Percentiles rank a stretch among this genome's conserved stretches.
Conservation (phyloP, 257 asterid genomes). For the Solanum lignicaule region DNA sequence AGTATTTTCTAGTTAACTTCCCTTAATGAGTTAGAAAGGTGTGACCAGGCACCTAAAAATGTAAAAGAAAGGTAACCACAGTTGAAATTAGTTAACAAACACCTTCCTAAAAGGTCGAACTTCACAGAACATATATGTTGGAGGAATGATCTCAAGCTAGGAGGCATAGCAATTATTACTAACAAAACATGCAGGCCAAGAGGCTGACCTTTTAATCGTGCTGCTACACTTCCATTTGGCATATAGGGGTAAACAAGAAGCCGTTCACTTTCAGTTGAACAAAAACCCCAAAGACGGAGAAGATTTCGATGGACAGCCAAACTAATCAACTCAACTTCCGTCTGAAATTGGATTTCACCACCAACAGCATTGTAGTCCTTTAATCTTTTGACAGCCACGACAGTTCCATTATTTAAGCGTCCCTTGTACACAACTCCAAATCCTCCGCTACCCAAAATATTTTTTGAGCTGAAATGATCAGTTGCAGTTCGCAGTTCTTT, state of each 20-base stretch:
- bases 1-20: not conserved
- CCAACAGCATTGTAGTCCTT: conserved; percentile 8
- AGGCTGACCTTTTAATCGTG: conserved; percentile 22
- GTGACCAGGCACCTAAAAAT: not conserved
- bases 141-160: not conserved
- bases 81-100: not conserved
- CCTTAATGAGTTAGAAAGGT: not conserved
- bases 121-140: not conserved
- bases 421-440: conserved; percentile 33
- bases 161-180: not conserved
- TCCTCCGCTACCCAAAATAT: conserved; percentile 29
- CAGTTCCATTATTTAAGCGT: conserved; percentile 9
- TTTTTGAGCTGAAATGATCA: conserved; percentile 19
- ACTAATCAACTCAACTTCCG: conserved; percentile 31
- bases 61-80: not conserved
- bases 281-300: conserved; percentile 22
- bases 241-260: conserved; percentile 32
- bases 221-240: conserved; percentile 33
- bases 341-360: conserved; percentile 24
- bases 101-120: not conserved
- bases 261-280: conserved; percentile 20
- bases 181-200: not conserved
- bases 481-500: conserved; percentile 22
- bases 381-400: conserved; percentile 27
- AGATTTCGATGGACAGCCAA: conserved; percentile 26